Evolutionary conservation across 2,329 filamentous ascomycete species (phyloP).

Genomic region (Didymella arachidicola): DNA sequence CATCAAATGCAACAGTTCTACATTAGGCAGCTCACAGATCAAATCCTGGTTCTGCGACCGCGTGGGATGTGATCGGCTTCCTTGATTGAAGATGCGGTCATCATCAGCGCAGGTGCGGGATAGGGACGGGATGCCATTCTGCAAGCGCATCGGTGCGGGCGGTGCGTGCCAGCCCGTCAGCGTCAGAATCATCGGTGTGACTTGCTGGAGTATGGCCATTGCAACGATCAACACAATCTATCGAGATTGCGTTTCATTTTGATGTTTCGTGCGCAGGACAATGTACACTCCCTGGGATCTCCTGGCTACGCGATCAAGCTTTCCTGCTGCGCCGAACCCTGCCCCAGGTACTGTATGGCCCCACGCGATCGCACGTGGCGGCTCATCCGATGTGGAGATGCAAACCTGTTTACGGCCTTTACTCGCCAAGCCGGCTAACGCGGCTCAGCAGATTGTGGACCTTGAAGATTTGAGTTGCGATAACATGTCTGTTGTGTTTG

Average conservation of each 20-base stretch:
- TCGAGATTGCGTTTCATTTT: slow-evolving; percentile 1
- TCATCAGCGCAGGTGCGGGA: slow-evolving; percentile 14
- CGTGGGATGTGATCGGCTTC: background rate
- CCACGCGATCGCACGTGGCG: slow-evolving; percentile 18
- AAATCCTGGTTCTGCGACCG: slow-evolving; percentile 7
- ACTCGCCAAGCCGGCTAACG: slow-evolving; percentile 5
- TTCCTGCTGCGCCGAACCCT: slow-evolving; percentile 4
- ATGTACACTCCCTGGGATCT: background rate
- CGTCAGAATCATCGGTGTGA: slow-evolving; percentile 29
- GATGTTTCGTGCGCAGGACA: background rate
- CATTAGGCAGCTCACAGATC: slow-evolving; percentile 6
- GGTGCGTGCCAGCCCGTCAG: slow-evolving; percentile 25
- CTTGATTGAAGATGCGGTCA: slow-evolving; percentile 3
- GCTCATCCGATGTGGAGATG: slow-evolving; percentile 2
- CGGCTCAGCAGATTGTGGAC: slow-evolving; percentile 5
- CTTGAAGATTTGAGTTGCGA: background rate
- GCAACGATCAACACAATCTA: slow-evolving; percentile 10
- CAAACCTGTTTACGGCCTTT: slow-evolving; percentile 2
- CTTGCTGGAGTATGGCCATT: slow-evolving; percentile 4
- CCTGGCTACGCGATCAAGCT: background rate
- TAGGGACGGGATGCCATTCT: slow-evolving; percentile 16
- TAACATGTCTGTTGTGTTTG: background rate
- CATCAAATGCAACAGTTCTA: background rate
- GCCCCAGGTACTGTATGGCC: background rate
- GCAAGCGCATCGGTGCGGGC: slow-evolving; percentile 24